phyloP scores from a whole-genome alignment of 1,284 basidiomycete species.

The Naganishia sp. region DNA sequence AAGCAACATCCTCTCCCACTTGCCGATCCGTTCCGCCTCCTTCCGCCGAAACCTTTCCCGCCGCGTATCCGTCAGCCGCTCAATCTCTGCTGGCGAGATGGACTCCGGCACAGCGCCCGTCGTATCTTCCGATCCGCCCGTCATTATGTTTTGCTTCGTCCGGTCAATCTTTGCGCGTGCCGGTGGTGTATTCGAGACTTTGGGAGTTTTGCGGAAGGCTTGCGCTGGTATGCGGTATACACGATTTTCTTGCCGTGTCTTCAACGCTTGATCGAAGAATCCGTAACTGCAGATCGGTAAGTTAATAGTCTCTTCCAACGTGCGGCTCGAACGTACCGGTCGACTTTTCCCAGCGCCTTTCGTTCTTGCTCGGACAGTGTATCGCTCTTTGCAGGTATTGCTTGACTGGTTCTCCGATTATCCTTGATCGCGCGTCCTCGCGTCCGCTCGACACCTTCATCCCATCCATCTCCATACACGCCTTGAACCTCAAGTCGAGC shows the following conservation, averaged over 20 bases:
- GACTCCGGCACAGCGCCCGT: slow-evolving; percentile 28
- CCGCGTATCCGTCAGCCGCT: slow-evolving; percentile 8
- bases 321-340: slow-evolving; percentile 63
- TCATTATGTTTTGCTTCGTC: slow-evolving; percentile 50
- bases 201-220: slow-evolving; percentile 65
- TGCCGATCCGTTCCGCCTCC: slow-evolving; percentile 71
- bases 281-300: slow-evolving; percentile 66
- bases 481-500: slow-evolving; percentile 79
- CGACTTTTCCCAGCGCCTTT: slow-evolving; percentile 68
- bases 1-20: slow-evolving; percentile 85
- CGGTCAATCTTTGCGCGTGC: slow-evolving; percentile 56
- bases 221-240: slow-evolving; percentile 66
- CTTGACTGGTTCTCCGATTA: slow-evolving; percentile 56
- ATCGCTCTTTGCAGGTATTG: slow-evolving; percentile 54
- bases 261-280: slow-evolving; percentile 70
- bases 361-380: slow-evolving; percentile 60
- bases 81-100: slow-evolving; percentile 23
- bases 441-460: slow-evolving; percentile 88
- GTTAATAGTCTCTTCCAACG: neutral
- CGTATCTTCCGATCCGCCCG: slow-evolving; percentile 20
- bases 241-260: slow-evolving; percentile 65
- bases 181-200: slow-evolving; percentile 52
- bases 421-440: slow-evolving; percentile 65
- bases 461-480: slow-evolving; percentile 87
- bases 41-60: slow-evolving; percentile 50